These are phyloP conservation scores for Colletotrichum karsti DNA, from an alignment of 2,329 filamentous ascomycete species.

Conservation along the genomic window DNA sequence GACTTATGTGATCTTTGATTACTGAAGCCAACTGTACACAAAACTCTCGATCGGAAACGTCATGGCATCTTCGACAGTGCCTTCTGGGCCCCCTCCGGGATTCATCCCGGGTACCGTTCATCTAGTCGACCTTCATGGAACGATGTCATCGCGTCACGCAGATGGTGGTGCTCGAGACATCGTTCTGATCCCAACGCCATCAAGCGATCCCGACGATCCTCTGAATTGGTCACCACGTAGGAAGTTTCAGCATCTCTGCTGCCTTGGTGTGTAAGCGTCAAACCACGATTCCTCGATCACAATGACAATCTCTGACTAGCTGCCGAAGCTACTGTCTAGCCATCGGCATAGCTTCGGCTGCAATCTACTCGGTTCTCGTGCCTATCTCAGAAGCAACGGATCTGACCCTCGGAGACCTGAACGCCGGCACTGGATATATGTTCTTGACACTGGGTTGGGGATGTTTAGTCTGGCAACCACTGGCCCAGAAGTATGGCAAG, in stretches of 20 bases:
- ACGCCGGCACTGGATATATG: constrained; percentile 60
- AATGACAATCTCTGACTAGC: too few relatives aligned
- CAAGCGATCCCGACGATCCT: constrained; percentile 59
- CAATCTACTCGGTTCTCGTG: constrained; percentile 39
- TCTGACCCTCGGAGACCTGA: constrained; percentile 52
- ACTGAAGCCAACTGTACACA: too few relatives aligned
- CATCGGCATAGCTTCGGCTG: constrained; percentile 37
- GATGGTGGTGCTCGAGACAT: constrained; percentile 45
- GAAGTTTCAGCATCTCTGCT: constrained; percentile 37
- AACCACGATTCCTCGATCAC: too few relatives aligned
- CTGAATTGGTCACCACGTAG: constrained; percentile 54
- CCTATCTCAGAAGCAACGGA: constrained; percentile 52
- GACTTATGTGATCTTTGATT: too few relatives aligned
- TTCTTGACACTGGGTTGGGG: constrained; percentile 61
- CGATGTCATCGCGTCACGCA: constrained; percentile 41
- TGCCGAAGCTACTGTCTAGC: neutral
- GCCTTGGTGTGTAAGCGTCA: constrained; percentile 37
- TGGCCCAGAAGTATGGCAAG: constrained; percentile 61
- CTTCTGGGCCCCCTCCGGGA: neutral
- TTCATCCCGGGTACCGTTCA: constrained; percentile 49
- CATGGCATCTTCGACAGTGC: neutral
- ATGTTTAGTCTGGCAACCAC: constrained; percentile 59
- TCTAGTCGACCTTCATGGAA: constrained; percentile 47
- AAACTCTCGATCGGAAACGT: neutral
- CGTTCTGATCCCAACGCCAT: constrained; percentile 59